Evolutionary conservation across 352 stramenopile species (phyloP).

Genomic region (Thalassiosira delicatula): DNA sequence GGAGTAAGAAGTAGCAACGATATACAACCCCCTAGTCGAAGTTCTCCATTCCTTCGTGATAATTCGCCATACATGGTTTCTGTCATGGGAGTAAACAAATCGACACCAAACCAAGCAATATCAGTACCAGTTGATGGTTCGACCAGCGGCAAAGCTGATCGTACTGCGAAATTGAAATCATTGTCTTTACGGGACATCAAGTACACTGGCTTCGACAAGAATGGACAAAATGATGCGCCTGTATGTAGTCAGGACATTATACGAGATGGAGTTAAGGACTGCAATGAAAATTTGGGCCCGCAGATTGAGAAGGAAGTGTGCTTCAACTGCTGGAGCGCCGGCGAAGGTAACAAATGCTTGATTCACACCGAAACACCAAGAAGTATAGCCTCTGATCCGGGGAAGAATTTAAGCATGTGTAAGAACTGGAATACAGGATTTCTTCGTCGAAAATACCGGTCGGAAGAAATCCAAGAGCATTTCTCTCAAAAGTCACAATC

Average conservation of each 20-base stretch:
- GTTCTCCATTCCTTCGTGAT: not conserved
- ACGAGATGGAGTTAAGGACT: slow-evolving; percentile 16
- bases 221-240: not conserved
- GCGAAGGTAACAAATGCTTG: slow-evolving; percentile 81
- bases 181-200: slow-evolving; percentile 81
- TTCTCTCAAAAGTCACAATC: no score
- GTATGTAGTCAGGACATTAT: not conserved
- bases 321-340: slow-evolving; percentile 94
- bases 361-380: slow-evolving; percentile 84
- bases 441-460: no score
- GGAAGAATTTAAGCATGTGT: slow-evolving; percentile 88
- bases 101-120: slow-evolving; percentile 38
- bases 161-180: slow-evolving; percentile 32
- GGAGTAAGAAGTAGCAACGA: no score
- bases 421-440: no score
- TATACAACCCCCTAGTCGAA: no score
- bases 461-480: no score
- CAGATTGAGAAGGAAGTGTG: slow-evolving; percentile 78
- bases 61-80: not conserved
- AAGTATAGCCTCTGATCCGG: slow-evolving; percentile 79
- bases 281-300: not conserved
- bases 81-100: not conserved
- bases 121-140: not conserved
- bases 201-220: slow-evolving; percentile 81
- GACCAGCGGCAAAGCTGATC: slow-evolving; percentile 28